These are phyloP conservation scores for Chlamydomonas sp. DNA, from an alignment of 139 green algal genomes.

Conservation along the genomic window DNA sequence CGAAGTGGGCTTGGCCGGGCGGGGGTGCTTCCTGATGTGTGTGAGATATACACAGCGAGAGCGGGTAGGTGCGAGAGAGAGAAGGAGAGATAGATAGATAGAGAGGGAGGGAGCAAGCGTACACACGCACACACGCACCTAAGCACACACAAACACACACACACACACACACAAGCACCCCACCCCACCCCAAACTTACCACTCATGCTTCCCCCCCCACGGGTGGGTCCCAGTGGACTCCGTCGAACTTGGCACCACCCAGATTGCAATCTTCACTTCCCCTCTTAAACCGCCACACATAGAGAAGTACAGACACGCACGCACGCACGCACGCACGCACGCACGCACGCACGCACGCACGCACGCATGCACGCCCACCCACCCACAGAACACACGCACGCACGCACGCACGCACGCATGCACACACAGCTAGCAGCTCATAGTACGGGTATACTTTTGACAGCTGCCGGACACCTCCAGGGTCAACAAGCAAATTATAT, in stretches of 20 bases:
- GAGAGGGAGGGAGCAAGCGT: background rate
- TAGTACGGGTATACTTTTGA: no score
- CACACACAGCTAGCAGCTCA: no score
- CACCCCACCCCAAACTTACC: no score
- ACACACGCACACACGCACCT: background rate
- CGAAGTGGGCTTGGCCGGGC: slow-evolving; percentile 42
- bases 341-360: background rate
- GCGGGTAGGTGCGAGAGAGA: no score
- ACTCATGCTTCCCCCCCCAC: slow-evolving; percentile 43
- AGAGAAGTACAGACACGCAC: background rate
- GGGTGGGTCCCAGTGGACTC: slow-evolving; percentile 86
- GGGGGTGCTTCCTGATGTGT: slow-evolving; percentile 27
- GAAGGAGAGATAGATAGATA: no score
- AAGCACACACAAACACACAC: slow-evolving; percentile 2
- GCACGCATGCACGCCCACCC: background rate
- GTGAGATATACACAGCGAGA: background rate
- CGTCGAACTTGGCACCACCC: slow-evolving; percentile 87
- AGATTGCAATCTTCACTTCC: no score
- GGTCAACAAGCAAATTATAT: no score
- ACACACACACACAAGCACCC: no score
- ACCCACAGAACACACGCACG: background rate
- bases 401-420: background rate
- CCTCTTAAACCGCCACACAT: background rate
- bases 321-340: background rate
- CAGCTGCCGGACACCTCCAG: no score